phyloP scores from a whole-genome alignment of 2,329 filamentous ascomycete genomes.

The Diplocarpon rosae region DNA sequence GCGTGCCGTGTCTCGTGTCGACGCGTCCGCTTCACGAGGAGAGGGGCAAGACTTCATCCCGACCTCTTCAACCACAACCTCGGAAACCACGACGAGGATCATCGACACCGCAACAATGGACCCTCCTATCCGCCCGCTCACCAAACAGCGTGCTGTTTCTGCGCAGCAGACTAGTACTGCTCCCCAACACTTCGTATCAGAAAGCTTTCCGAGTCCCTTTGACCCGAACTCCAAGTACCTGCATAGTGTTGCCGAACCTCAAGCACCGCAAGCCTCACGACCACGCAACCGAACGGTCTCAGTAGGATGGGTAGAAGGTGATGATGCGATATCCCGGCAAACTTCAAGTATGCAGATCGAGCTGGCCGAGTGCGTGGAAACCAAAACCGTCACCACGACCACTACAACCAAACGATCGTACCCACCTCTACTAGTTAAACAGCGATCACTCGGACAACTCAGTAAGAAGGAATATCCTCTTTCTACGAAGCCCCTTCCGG shows the following conservation, averaged over 20 bases:
- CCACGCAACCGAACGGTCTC: conserved; percentile 21
- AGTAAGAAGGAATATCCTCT: conserved; percentile 87
- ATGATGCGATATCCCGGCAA: conserved; percentile 15
- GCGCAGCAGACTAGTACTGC: conserved; percentile 9
- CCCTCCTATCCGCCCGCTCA: conserved; percentile 16
- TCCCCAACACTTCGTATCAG: conserved; percentile 9
- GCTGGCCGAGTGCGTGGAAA: conserved; percentile 55
- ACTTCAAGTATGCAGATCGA: conserved; percentile 34
- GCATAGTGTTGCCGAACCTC: conserved; percentile 13
- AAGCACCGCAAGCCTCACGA: conserved; percentile 15
- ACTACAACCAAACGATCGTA: conserved; percentile 80
- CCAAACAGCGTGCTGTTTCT: conserved; percentile 16
- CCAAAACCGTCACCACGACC: conserved; percentile 73
- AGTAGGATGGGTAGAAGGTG: conserved; percentile 22
- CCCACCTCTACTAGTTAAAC: conserved; percentile 71
- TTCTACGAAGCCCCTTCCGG: conserved; percentile 70
- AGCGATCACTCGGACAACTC: conserved; percentile 51
- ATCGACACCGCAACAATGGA: conserved; percentile 17
- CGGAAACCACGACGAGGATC: background rate
- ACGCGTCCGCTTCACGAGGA: conserved; percentile 18
- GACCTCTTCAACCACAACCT: conserved; percentile 5
- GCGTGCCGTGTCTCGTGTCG: conserved; percentile 18
- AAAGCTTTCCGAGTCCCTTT: conserved; percentile 22
- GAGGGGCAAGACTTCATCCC: conserved; percentile 16
- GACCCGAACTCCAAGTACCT: conserved; percentile 17